phyloP scores from a whole-genome alignment of 768 basidiomycete genomes.

The Lepiota subincarnata region DNA sequence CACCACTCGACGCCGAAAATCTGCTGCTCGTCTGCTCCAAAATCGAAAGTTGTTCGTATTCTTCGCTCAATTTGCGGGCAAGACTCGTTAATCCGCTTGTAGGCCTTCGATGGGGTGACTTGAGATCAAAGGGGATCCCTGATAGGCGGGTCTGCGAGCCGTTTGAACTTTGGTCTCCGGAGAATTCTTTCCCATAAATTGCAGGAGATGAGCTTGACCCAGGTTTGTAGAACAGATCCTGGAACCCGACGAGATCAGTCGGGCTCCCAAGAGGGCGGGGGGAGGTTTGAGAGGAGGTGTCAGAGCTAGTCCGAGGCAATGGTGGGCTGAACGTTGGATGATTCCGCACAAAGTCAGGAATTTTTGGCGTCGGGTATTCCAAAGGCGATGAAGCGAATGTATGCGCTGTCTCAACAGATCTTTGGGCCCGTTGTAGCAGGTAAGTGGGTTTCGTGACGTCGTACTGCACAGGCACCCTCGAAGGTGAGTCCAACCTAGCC shows the following conservation, averaged over 20 bases:
- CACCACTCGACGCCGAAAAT: constrained; percentile 22
- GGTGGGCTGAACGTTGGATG: constrained; percentile 9
- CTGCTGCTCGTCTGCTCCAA: constrained; percentile 26
- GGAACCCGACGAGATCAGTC: constrained; percentile 70
- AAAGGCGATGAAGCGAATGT: constrained; percentile 20
- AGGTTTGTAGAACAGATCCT: constrained; percentile 69
- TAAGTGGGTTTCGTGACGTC: constrained; percentile 28
- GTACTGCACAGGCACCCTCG: constrained; percentile 27
- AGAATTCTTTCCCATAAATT: constrained; percentile 7
- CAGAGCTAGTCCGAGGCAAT: constrained; percentile 17
- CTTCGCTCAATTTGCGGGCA: constrained; percentile 47
- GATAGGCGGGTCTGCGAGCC: constrained; percentile 21
- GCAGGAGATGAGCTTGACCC: constrained; percentile 11
- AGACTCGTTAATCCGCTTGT: constrained; percentile 46
- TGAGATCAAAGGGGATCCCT: constrained; percentile 31
- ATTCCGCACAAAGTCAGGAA: constrained; percentile 3
- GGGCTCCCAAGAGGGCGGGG: constrained; percentile 55
- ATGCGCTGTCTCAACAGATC: constrained; percentile 12
- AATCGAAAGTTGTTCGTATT: constrained; percentile 39
- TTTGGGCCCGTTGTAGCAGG: constrained; percentile 10
- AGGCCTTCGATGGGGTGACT: constrained; percentile 27
- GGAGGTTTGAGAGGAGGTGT: constrained; percentile 31
- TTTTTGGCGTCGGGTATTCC: constrained; percentile 9
- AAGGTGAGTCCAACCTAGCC: constrained; percentile 3
- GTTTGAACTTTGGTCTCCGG: constrained; percentile 1